Conservation (phyloP, 225 moss, liverwort and hornwort genomes). For the Neckera pumila region DNA sequence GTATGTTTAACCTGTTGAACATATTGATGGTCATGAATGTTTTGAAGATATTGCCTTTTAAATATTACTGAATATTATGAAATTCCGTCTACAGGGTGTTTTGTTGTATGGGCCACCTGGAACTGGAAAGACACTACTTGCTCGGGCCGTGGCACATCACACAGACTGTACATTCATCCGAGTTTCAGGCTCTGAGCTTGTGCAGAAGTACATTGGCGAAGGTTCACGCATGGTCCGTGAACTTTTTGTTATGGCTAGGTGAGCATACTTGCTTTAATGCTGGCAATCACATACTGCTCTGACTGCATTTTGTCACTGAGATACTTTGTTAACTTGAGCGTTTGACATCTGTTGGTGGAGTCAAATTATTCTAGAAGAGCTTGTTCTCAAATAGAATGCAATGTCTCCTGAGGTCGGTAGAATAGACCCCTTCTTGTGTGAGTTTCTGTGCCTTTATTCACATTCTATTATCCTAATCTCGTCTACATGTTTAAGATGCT, state of each 20-base stretch:
- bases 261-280: background rate
- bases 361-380: background rate
- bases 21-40: background rate
- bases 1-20: background rate
- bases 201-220: slow-evolving; percentile 99
- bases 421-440: background rate
- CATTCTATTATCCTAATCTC: background rate
- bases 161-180: slow-evolving; percentile 97
- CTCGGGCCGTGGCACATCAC: slow-evolving; percentile 96
- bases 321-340: background rate
- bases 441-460: background rate
- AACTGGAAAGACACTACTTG: slow-evolving; percentile 93
- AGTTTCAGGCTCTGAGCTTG: slow-evolving; percentile 98
- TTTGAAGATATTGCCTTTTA: background rate
- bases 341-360: background rate
- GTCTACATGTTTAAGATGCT: background rate
- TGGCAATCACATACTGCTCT: background rate
- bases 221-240: slow-evolving; percentile 99
- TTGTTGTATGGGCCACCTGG: slow-evolving; percentile 95
- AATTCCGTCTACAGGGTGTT: slow-evolving; percentile 56
- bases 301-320: background rate
- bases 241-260: slow-evolving; percentile 98
- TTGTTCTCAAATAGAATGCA: background rate
- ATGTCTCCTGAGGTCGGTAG: background rate
- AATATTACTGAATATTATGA: background rate